A percentile compares a stretch with the other conserved stretches of the same genome.
Evolutionary conservation across 192 early-diverging fungal species (phyloP).

Genomic region (Thamnidium elegans): DNA sequence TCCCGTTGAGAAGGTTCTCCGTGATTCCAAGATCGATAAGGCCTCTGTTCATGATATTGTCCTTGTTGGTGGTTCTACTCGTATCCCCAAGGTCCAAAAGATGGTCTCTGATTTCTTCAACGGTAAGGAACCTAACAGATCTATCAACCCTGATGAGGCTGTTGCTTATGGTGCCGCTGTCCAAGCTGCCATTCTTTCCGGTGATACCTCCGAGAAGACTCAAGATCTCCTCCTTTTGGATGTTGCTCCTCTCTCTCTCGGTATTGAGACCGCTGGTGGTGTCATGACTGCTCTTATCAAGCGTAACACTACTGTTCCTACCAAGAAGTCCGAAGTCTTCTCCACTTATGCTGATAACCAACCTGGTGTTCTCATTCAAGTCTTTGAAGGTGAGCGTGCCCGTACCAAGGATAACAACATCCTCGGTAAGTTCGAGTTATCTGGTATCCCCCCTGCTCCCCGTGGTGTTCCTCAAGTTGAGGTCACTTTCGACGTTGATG

Average conservation of each 20-base stretch:
- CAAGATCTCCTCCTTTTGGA: constrained; percentile 94
- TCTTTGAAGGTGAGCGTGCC: constrained; percentile 97
- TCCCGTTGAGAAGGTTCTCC: constrained; percentile 95
- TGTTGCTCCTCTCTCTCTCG: constrained; percentile 94
- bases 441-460: constrained; percentile 91
- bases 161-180: constrained; percentile 99
- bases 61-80: constrained; percentile 98
- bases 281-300: constrained; percentile 98
- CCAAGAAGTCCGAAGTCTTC: constrained; percentile 98
- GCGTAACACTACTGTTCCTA: constrained; percentile 96
- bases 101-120: constrained; percentile 98
- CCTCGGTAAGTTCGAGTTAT: constrained; percentile 97
- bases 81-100: constrained; percentile 99
- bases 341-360: constrained; percentile 99
- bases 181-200: constrained; percentile 95
- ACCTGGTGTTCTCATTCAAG: constrained; percentile 95
- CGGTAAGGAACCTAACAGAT: constrained; percentile 99
- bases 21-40: constrained; percentile 98
- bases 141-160: constrained; percentile 99
- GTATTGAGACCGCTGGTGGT: constrained; percentile 98
- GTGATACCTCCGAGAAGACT: constrained; percentile 95
- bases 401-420: constrained; percentile 99
- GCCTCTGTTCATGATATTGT: constrained; percentile 90
- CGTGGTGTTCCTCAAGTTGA: constrained; percentile 98
- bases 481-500: constrained; percentile 95